phyloP scores from a whole-genome alignment of 2,329 filamentous ascomycete genomes.

The Aspergillus nomiae region DNA sequence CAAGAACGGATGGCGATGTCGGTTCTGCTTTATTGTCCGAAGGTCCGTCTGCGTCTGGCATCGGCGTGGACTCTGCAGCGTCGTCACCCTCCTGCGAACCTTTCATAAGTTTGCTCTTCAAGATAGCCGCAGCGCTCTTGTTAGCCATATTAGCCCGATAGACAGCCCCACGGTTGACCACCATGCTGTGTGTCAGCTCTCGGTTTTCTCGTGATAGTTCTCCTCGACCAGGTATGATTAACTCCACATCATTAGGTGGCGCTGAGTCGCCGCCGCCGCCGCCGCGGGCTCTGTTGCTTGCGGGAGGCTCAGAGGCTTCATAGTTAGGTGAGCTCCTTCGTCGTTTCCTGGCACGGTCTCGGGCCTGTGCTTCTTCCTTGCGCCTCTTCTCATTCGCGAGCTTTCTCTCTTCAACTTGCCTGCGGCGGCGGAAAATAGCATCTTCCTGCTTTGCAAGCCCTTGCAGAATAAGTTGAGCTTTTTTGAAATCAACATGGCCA shows the following conservation, averaged over 20 bases:
- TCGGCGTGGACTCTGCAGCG: slow-evolving; percentile 27
- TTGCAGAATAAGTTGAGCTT: slow-evolving; percentile 83
- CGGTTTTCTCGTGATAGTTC: slow-evolving; percentile 59
- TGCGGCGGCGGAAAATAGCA: slow-evolving; percentile 84
- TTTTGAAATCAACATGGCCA: slow-evolving; percentile 82
- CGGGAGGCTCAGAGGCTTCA: slow-evolving; percentile 35
- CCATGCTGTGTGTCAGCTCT: slow-evolving; percentile 80
- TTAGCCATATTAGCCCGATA: slow-evolving; percentile 78
- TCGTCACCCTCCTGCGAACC: slow-evolving; percentile 25
- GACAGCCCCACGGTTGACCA: slow-evolving; percentile 71
- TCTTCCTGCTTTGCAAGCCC: slow-evolving; percentile 92
- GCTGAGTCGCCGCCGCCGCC: slow-evolving; percentile 29
- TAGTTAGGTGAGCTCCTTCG: slow-evolving; percentile 50
- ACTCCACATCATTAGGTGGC: slow-evolving; percentile 53
- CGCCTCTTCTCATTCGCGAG: slow-evolving; percentile 78
- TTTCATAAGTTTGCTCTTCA: slow-evolving; percentile 76
- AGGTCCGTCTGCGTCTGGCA: slow-evolving; percentile 27
- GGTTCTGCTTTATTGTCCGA: slow-evolving; percentile 28
- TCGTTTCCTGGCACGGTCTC: slow-evolving; percentile 46
- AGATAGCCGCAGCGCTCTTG: slow-evolving; percentile 86
- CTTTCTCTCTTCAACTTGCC: slow-evolving; percentile 80
- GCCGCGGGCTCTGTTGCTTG: slow-evolving; percentile 28
- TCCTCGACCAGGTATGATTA: slow-evolving; percentile 58
- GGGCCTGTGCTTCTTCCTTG: slow-evolving; percentile 67
- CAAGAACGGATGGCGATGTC: slow-evolving; percentile 37